A percentile compares a stretch with the other conserved stretches of the same genome.
Conservation (phyloP, 495 filamentous ascomycete genomes). For the Penicillium silybi region DNA sequence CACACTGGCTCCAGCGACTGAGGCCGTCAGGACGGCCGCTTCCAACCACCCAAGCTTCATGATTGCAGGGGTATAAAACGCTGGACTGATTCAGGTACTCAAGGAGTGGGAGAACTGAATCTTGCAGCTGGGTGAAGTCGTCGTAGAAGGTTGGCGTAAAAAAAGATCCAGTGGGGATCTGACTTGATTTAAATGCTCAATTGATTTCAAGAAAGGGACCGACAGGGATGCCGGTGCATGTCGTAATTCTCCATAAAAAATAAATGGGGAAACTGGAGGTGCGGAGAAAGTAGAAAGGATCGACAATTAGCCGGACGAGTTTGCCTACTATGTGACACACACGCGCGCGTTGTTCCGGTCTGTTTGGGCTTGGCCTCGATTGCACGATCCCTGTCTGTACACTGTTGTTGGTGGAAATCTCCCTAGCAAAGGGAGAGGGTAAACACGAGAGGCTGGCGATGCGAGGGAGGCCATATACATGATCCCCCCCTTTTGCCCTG, state of each 20-base stretch:
- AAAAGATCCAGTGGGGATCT: not conserved
- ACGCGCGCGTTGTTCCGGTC: not conserved
- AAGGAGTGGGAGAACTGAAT: slow-evolving; percentile 4
- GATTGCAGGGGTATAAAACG: slow-evolving; percentile 11
- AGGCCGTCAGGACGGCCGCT: slow-evolving; percentile 30
- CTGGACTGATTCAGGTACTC: slow-evolving; percentile 3
- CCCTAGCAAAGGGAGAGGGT: not conserved
- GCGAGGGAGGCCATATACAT: not conserved
- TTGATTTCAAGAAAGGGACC: not conserved
- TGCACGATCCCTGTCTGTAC: not conserved
- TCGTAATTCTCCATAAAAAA: slow-evolving; percentile 3
- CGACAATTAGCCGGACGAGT: not conserved
- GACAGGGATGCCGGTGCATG: not conserved
- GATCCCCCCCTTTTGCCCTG: not conserved
- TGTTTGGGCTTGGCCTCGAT: not conserved
- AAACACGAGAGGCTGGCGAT: not conserved
- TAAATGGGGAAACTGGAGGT: slow-evolving; percentile 5
- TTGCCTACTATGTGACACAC: not conserved
- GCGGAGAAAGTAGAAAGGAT: slow-evolving; percentile 18
- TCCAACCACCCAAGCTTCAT: slow-evolving; percentile 43
- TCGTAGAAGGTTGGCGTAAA: not conserved
- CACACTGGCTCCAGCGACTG: slow-evolving; percentile 37
- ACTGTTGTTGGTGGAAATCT: too few relatives aligned
- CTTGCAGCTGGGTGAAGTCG: not conserved
- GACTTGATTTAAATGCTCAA: slow-evolving; percentile 7